Evolutionary conservation across 1,284 basidiomycete species (phyloP).

Genomic region (Prillingera fragicola): DNA sequence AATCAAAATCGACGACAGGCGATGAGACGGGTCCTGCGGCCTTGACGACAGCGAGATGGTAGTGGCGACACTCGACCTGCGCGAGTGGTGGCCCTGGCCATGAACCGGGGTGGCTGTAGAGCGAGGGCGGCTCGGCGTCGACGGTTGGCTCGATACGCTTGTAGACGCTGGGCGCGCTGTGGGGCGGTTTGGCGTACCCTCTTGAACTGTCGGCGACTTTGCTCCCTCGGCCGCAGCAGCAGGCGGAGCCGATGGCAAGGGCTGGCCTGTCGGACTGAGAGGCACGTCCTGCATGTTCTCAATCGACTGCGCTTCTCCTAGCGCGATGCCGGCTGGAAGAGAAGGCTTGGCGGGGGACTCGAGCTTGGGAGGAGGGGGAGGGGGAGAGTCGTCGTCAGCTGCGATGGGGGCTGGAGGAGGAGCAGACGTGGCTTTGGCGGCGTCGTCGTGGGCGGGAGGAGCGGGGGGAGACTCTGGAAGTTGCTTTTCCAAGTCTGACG

Average conservation of each 20-base stretch:
- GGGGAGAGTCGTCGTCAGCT: background rate
- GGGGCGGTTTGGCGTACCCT: background rate
- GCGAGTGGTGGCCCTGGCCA: constrained; percentile 28
- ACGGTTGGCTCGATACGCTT: background rate
- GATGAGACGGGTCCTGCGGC: too few relatives aligned
- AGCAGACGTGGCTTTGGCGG: too few relatives aligned
- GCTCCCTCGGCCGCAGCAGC: constrained; percentile 2
- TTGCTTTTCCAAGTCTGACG: too few relatives aligned
- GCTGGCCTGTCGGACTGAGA: constrained; percentile 13
- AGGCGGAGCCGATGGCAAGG: background rate
- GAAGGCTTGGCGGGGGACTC: constrained; percentile 1
- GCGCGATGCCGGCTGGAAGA: constrained; percentile 2
- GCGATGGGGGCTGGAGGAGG: background rate
- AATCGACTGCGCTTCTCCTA: background rate
- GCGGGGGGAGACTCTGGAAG: too few relatives aligned
- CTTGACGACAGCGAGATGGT: constrained; percentile 31
- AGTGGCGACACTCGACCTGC: constrained; percentile 32
- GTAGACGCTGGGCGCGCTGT: background rate
- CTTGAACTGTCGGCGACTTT: constrained; percentile 13
- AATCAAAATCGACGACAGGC: constrained; percentile 55
- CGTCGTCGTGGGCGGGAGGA: background rate
- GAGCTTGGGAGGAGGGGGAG: constrained; percentile 7
- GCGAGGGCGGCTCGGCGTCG: background rate
- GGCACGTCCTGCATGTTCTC: constrained; percentile 27
- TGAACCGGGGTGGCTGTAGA: background rate